These are phyloP conservation scores for Lactarius quietus DNA, from an alignment of 768 basidiomycete genomes.

Conservation along the genomic window DNA sequence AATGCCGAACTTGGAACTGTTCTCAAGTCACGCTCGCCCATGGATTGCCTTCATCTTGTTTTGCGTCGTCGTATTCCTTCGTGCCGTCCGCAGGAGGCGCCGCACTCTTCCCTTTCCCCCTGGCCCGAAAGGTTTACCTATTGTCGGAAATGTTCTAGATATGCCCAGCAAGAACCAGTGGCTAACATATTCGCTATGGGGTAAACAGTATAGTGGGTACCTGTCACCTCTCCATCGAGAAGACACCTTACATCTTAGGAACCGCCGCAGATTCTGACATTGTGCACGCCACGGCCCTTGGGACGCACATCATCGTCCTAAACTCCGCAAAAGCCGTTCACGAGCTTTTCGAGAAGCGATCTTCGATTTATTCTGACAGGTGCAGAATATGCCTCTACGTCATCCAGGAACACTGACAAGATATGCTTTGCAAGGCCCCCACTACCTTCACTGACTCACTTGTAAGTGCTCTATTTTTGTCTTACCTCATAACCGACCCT, in stretches of 20 bases:
- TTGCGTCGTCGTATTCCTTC: conserved; percentile 1
- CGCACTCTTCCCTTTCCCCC: conserved; percentile 26
- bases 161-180: conserved; percentile 27
- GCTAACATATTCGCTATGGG: conserved; percentile 27
- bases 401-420: not conserved
- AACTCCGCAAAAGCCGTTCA: conserved; percentile 35
- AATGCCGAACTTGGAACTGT: not conserved
- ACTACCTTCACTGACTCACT: conserved; percentile 16
- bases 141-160: conserved; percentile 29
- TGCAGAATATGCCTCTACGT: not conserved
- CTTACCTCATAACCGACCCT: not conserved
- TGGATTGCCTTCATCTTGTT: conserved; percentile 6
- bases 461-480: conserved; percentile 10
- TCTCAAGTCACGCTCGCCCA: not conserved
- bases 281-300: conserved; percentile 20
- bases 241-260: not conserved
- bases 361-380: conserved; percentile 26
- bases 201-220: conserved; percentile 25
- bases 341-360: conserved; percentile 26
- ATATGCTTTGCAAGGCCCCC: conserved; percentile 5
- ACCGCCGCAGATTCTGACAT: conserved; percentile 23
- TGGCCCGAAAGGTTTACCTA: conserved; percentile 27
- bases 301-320: conserved; percentile 30
- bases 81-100: conserved; percentile 4
- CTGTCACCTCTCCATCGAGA: not conserved